Evolutionary conservation across 352 stramenopile genomes (phyloP), one percentile per base, ranked within the genome.

Genomic region (Pseudoperonospora humuli): DNA sequence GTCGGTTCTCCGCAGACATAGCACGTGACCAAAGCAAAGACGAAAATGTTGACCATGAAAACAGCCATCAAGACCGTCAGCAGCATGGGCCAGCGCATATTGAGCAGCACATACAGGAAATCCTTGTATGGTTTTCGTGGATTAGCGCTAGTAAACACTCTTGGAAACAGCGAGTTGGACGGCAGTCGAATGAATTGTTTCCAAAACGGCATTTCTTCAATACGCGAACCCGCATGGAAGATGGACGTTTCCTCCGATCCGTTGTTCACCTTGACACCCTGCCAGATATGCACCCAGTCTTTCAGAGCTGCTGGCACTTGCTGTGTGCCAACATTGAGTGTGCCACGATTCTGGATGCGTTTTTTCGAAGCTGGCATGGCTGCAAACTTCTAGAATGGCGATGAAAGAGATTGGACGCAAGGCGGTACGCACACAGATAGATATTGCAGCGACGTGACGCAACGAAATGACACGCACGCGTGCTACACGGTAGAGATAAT

Each of bases 261-360:
- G 24, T 73, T 65, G 33, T 76, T 67, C 29, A 91, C 70, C 33
- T 69, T 64, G 18, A 91, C 79, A 38, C 79, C 79, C 41, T 87
- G 79, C 79, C 79, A 91, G 32, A 86, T 74, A 59, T 87, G 71
- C 26, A 84, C 74, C 79, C 79, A 91, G 42, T 89, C 73, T 27
- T 67, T 57, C 14, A 89, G 51, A 23, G 69, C 65, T 9, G 72
- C 62, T 0, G 74, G 77, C 33, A 86, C 72, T 37, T 65, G 64
- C 37, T 86, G 77, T 27, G 62, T 64, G 26, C 53, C 60, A 34
- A 72, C 55, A 27, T 67, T 57, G 36, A 67, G 40, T n/a, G 62
- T 45, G 13, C 55, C 61, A 25, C 74, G 68, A 25, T 74, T 65
- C 61, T 86, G 67, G 51, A 86, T 82, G 35, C 76, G 74, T 57